phyloP scores from a whole-genome alignment of 148 eudicot species.

The Fagopyrum esculentum region DNA sequence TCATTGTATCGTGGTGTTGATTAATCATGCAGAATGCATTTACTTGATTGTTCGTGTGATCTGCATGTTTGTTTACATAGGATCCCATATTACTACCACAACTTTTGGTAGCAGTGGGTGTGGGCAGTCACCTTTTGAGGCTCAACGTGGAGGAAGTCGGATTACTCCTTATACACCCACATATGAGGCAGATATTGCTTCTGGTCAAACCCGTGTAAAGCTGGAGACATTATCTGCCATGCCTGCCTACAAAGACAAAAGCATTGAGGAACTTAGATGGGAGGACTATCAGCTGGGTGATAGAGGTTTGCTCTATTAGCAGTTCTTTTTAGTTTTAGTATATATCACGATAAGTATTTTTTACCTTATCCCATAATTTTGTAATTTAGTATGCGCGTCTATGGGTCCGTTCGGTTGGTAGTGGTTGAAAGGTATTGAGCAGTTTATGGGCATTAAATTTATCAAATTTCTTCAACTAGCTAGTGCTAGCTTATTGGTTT shows the following conservation, averaged over 20 bases:
- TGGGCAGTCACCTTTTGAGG: constrained; percentile 63
- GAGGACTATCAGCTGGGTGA: constrained; percentile 94
- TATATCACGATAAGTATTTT: neutral
- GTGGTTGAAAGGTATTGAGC: too few species aligned
- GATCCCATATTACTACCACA: constrained; percentile 48
- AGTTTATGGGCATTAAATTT: too few species aligned
- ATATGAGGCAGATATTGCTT: constrained; percentile 44
- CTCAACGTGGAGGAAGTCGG: constrained; percentile 76
- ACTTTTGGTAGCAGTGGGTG: constrained; percentile 58
- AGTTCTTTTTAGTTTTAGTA: neutral
- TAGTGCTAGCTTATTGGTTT: neutral
- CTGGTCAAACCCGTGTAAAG: constrained; percentile 46
- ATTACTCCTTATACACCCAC: constrained; percentile 60
- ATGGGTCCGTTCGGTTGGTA: too few species aligned
- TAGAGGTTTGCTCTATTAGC: constrained; percentile 48
- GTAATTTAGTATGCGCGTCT: too few species aligned
- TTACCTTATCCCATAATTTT: too few species aligned
- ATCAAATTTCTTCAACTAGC: too few species aligned
- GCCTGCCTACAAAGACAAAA: constrained; percentile 86
- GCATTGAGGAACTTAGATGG: constrained; percentile 97
- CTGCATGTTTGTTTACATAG: constrained; percentile 25
- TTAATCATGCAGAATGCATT: neutral
- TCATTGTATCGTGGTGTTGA: neutral
- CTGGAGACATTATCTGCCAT: constrained; percentile 93
- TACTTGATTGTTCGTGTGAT: neutral